Evolutionary conservation across 345 rosid genomes (phyloP).

Genomic region (Populus simonii): DNA sequence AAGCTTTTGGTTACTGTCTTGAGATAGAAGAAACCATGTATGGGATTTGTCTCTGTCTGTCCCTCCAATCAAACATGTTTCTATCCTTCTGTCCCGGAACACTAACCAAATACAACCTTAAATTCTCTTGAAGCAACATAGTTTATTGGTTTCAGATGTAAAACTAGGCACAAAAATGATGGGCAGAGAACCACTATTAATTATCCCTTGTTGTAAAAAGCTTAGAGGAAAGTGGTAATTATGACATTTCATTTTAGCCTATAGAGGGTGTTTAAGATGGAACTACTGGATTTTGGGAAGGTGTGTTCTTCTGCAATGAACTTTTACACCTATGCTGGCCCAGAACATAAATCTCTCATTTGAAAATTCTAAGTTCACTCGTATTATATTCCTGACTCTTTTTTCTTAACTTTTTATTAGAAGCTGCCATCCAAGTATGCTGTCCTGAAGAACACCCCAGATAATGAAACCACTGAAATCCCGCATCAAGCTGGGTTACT

Average conservation of each 20-base stretch:
- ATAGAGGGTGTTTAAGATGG: no score
- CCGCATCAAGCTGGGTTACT: slow-evolving; percentile 29
- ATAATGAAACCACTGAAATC: slow-evolving; percentile 26
- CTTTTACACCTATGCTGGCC: not conserved
- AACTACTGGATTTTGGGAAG: no score
- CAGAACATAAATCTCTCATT: not conserved
- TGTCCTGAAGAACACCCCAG: slow-evolving; percentile 34
- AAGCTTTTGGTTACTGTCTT: no score
- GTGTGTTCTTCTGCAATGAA: not conserved
- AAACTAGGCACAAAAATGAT: not conserved
- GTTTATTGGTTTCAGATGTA: not conserved
- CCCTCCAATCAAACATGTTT: no score
- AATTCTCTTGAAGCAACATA: not conserved
- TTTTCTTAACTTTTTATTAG: slow-evolving; percentile 18
- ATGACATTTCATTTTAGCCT: not conserved
- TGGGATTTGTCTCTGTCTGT: not conserved
- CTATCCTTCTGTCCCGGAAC: no score
- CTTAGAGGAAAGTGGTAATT: not conserved
- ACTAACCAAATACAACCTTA: not conserved
- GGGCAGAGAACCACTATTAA: not conserved
- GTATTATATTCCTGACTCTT: not conserved
- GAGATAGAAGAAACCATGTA: not conserved
- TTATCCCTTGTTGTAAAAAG: not conserved
- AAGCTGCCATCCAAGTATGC: slow-evolving; percentile 38
- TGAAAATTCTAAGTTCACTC: not conserved